Conservation (phyloP, 75 land plant species). For the Picea glauca region DNA sequence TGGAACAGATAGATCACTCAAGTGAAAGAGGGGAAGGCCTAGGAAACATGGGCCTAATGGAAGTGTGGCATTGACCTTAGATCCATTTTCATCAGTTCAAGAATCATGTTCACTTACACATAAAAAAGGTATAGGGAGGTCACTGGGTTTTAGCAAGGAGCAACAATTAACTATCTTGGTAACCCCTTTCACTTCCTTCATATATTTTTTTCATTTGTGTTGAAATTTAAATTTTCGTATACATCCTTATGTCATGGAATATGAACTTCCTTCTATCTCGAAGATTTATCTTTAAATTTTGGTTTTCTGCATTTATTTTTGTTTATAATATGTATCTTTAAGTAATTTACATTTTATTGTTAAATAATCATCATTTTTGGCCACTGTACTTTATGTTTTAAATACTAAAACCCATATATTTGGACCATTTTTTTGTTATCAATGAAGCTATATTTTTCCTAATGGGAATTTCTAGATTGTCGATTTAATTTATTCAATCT, state of each 20-base stretch:
- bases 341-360: background rate
- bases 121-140: no score
- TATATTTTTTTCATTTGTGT: background rate
- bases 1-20: conserved; percentile 27
- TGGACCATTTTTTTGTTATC: background rate
- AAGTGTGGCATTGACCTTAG: conserved; percentile 35
- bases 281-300: background rate
- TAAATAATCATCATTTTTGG: background rate
- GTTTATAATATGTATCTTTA: background rate
- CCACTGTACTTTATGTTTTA: background rate
- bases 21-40: conserved; percentile 89
- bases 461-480: background rate
- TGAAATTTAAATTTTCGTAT: background rate
- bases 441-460: background rate
- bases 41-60: conserved; percentile 78
- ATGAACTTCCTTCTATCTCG: background rate
- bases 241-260: background rate
- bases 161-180: conserved; percentile 74
- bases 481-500: background rate
- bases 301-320: background rate
- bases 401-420: no score
- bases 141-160: conserved; percentile 66
- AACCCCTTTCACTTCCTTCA: conserved; percentile 20
- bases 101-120: conserved; percentile 19
- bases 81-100: conserved; percentile 28